Evolutionary conservation across 257 asterid genomes (phyloP).

Genomic region (Euphrasia confusa): DNA sequence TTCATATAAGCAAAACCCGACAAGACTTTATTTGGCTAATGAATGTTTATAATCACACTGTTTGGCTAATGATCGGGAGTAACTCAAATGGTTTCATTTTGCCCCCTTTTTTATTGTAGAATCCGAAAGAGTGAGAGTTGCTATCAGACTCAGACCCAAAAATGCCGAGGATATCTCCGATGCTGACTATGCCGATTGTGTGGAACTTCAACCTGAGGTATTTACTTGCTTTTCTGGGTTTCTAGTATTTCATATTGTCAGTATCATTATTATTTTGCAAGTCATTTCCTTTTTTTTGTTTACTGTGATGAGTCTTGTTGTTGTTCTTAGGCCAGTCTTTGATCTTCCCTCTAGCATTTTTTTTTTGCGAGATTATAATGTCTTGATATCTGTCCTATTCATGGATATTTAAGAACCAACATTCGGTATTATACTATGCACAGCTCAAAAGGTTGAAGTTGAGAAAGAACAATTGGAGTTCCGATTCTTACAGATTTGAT

Average conservation of each 20-base stretch:
- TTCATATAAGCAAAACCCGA: no score
- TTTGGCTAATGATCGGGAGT: no score
- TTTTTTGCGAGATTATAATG: no score
- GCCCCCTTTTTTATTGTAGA: conserved; percentile 34
- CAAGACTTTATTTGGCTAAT: neutral
- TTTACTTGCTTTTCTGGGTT: conserved; percentile 12
- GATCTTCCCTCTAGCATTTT: conserved; percentile 1
- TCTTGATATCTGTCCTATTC: no score
- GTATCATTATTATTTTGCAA: neutral
- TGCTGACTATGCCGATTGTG: conserved; percentile 71
- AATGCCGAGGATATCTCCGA: conserved; percentile 63
- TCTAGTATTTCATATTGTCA: neutral
- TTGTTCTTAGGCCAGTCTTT: conserved; percentile 2
- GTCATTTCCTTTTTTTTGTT: neutral
- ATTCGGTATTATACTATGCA: conserved; percentile 10
- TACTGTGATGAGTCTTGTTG: conserved; percentile 1
- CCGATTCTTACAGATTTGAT: conserved; percentile 73
- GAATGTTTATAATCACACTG: no score
- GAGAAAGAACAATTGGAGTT: conserved; percentile 86
- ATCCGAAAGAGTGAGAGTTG: conserved; percentile 90
- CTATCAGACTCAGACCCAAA: conserved; percentile 82
- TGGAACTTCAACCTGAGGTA: conserved; percentile 94
- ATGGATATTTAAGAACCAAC: conserved; percentile 9
- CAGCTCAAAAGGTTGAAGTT: conserved; percentile 80
- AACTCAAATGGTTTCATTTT: conserved; percentile 5